Percentiles rank a stretch among this genome's conserved stretches.
These are phyloP conservation scores for Candida labiduridarum DNA, from an alignment of 1,139 yeast genomes.

Conservation along the genomic window DNA sequence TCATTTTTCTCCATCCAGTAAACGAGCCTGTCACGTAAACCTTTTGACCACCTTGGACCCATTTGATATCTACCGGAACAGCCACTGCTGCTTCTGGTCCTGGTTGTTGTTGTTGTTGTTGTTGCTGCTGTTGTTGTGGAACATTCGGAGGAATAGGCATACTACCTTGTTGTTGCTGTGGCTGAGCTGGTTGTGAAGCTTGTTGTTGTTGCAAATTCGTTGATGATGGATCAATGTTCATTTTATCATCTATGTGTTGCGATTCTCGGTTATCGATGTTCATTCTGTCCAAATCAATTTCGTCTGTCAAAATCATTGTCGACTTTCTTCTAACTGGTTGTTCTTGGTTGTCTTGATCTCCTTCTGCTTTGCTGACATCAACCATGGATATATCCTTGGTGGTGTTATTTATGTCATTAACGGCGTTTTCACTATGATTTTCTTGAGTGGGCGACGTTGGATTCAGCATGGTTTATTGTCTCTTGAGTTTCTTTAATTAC, in stretches of 20 bases:
- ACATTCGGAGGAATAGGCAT: conserved; percentile 19
- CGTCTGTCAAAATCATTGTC: conserved; percentile 46
- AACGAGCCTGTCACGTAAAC: conserved; percentile 61
- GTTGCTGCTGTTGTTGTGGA: conserved; percentile 18
- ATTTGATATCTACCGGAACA: conserved; percentile 78
- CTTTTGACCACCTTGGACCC: conserved; percentile 94
- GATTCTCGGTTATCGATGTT: conserved; percentile 25
- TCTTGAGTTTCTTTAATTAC: background rate
- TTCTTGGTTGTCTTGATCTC: conserved; percentile 3
- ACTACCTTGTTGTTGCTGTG: conserved; percentile 15
- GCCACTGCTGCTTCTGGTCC: conserved; percentile 34
- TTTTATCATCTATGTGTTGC: conserved; percentile 14
- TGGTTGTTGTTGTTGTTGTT: conserved; percentile 15
- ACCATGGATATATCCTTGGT: conserved; percentile 42
- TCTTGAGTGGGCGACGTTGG: conserved; percentile 1
- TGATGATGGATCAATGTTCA: conserved; percentile 24
- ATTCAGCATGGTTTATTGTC: conserved; percentile 3
- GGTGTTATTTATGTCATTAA: background rate
- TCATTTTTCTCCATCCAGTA: conserved; percentile 56
- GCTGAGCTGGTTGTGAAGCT: conserved; percentile 16
- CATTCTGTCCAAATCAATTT: conserved; percentile 40
- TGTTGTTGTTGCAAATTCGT: conserved; percentile 11
- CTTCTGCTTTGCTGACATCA: conserved; percentile 35
- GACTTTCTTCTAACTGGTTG: conserved; percentile 42
- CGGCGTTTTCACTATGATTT: background rate